phyloP scores from a whole-genome alignment of 495 filamentous ascomycete species.

The Platismatia glauca region DNA sequence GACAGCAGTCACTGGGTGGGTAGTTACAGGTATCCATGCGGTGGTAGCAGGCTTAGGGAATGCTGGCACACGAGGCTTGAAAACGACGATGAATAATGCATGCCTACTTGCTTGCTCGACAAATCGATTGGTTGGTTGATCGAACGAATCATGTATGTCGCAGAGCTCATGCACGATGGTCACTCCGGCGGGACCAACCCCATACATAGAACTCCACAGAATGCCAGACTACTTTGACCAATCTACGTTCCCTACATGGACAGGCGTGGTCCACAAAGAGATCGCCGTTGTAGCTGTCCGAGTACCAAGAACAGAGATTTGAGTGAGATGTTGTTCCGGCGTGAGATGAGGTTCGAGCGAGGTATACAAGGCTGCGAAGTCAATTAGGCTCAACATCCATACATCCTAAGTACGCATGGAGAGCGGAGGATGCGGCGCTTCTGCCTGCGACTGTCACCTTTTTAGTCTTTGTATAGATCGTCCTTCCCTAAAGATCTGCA shows the following conservation, averaged over 20 bases:
- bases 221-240: not conserved
- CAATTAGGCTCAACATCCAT: too few species aligned
- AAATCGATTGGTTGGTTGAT: too few species aligned
- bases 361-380: too few species aligned
- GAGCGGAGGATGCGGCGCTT: too few species aligned
- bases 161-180: not conserved
- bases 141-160: too few species aligned
- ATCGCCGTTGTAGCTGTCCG: not conserved
- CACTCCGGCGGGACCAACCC: not conserved
- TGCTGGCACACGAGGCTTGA: not conserved
- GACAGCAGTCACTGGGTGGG: not conserved
- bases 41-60: not conserved
- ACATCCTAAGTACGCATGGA: too few species aligned
- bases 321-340: too few species aligned
- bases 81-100: not conserved
- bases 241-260: not conserved
- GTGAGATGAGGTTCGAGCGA: too few species aligned
- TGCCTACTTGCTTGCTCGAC: not conserved
- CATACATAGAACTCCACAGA: not conserved
- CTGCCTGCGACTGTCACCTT: too few species aligned
- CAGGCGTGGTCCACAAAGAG: not conserved
- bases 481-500: not conserved
- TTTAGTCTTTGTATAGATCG: not conserved
- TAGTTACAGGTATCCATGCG: not conserved
- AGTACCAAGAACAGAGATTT: not conserved